Base-by-base conservation (phyloP, 371 early-diverging fungal species). In the Choanephora cucurbitarum region DNA sequence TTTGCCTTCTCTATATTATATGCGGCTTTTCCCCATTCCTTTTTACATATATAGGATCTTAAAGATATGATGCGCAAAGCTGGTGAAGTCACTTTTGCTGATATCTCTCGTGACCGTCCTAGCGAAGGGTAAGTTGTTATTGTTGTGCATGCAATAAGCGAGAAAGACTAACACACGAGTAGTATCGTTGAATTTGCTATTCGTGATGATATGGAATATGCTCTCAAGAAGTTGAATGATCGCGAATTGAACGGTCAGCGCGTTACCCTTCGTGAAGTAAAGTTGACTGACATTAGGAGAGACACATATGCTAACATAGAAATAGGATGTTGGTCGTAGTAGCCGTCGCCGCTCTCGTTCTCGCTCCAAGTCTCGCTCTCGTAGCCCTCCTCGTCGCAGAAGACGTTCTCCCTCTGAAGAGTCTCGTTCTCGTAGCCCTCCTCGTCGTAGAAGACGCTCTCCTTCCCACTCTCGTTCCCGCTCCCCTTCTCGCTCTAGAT, bases 31-130 rank as follows among this genome's bases (percentile, higher is more conserved):
- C 37, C 39, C 28, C 19, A 11, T 37, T 41, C 51, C 51, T 28
- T 28, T 28, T 28, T 7, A 42, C 28, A 52, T 44, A 41, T 55
- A 58, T 77, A 97, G 96, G 96, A 94, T 79, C 85, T 97, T 77
- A 97, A 97, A 80, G 96, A 96, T 72, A 81, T 93, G 70, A 90
- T 95, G 83, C 91, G 95, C 67, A 90, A 91, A 65, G 96, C 94
- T 53, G 97, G 97, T 58, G 94, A 95, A 70, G 96, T 97, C 10
- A 85, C 89, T 34, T 97, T 92, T 81, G 89, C 97, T 28, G 94
- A 96, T 67, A 86, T 92, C 33, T 87, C 86, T 75, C 85, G 84
- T 65, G 82, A 83, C 52, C 83, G 90, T 43, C 88, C 90, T 37
- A 90, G 92, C 28, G 88, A 91, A 71, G 97, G 97, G 92, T 91